Base-by-base conservation (phyloP, 2,329 filamentous ascomycete genomes). In the Aquanectria penicillioides region DNA sequence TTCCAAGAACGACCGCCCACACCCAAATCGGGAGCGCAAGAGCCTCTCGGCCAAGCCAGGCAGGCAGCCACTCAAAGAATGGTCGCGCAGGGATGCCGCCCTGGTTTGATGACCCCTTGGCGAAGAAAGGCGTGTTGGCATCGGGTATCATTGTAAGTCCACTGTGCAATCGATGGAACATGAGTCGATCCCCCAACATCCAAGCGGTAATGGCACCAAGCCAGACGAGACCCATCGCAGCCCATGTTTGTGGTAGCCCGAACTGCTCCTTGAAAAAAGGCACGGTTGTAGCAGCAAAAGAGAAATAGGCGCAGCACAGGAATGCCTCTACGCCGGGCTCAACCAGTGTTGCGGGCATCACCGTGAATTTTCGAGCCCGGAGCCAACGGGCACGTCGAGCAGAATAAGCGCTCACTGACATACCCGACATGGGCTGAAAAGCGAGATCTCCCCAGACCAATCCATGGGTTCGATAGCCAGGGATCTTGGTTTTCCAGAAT, bases 241-340 rank as follows among this genome's bases (percentile, higher is more conserved):
- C 52, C 92, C 92, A 97, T 0, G 89, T 91, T 50, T 81, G 80
- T 25, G 87, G 80, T 8, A 90, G 77, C 25, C 80, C 78, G 15
- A 89, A 67, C 6, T 70, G 74, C 0, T 79, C 67, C 50, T 83
- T 75, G 61, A 92, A 86, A 73, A 83, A 87, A 0, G 90, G 86
- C 1, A 96, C 72, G 0, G 89, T 92, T 0, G 92, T 96, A 3
- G 92, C 70, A 0, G 89, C 92, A 74, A 90, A 97, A 2, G 93
- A 86, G 37, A 93, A 87, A 70, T 96, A 93, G 0, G 89, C 77
- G 18, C 90, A 93, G 76, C 93, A 97, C 0, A 98, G 73, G 28
- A 99, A 84, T 23, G 90, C 90, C 75, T 99, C 95, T 1, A 96
- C 93, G 2, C 93, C 94, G 0, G 94, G 95, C 73, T 99, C 95